Conservation (phyloP, 2,329 filamentous ascomycete genomes). For the Eutypa lata region DNA sequence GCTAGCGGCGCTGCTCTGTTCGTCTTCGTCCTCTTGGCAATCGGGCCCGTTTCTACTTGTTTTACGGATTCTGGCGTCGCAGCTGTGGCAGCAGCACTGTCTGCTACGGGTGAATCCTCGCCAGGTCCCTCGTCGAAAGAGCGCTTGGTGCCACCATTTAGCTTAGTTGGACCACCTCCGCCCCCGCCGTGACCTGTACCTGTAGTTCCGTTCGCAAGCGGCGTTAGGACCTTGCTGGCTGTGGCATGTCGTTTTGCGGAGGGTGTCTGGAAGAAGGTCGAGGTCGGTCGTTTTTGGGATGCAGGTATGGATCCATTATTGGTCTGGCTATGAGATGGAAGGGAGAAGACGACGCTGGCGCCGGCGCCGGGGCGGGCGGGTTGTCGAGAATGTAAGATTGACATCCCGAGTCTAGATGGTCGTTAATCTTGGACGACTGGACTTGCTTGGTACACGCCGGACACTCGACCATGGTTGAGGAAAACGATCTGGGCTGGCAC, state of each 20-base stretch:
- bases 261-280: constrained; percentile 61
- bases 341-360: constrained; percentile 25
- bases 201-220: constrained; percentile 27
- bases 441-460: constrained; percentile 78
- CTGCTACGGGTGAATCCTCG: constrained; percentile 22
- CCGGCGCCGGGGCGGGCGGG: too few relatives aligned
- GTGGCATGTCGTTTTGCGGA: constrained; percentile 52
- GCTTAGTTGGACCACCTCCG: constrained; percentile 21
- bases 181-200: constrained; percentile 2
- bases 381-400: constrained; percentile 59
- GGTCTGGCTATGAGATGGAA: constrained; percentile 32
- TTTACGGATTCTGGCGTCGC: constrained; percentile 17
- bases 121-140: constrained; percentile 52
- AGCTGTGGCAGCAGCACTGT: constrained; percentile 16
- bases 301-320: constrained; percentile 32
- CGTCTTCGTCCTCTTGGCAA: constrained; percentile 64
- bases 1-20: constrained; percentile 78
- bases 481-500: neutral
- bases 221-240: constrained; percentile 28
- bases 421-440: constrained; percentile 74
- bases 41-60: constrained; percentile 32
- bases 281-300: constrained; percentile 52
- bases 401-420: constrained; percentile 85
- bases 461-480: constrained; percentile 59
- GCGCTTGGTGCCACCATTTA: constrained; percentile 44